Evolutionary conservation across 2,329 filamentous ascomycete species (phyloP), one percentile per base, ranked within the genome.

Genomic region (Cladosporium sp.): DNA sequence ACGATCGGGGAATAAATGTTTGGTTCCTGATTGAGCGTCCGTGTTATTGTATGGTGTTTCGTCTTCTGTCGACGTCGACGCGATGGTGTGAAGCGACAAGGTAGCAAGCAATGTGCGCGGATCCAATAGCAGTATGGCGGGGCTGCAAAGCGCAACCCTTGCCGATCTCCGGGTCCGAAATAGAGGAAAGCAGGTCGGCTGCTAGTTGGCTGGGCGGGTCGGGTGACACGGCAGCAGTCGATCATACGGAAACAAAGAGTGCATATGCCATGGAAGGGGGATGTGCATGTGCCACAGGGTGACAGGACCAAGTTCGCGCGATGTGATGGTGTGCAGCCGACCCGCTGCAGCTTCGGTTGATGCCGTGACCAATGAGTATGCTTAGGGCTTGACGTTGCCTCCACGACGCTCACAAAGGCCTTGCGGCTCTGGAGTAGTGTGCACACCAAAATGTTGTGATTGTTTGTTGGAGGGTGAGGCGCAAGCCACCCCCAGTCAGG

Each of bases 401-500:
- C 25, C 52, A 30, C 40, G 42, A 43, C 22, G 51, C 51, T 55
- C 51, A 55, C 51, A 45, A 55, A 38, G 51, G 34, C 54, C 54
- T 56, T 56, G 54, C 54, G 54, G 54, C 54, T 56, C 42, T 49
- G 14, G 36, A 20, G 19, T 45, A 49, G 54, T 38, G 42, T 56
- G 42, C 54, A 56, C 54, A 56, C 54, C 54, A 39, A 39, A 25
- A 47, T 38, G 40, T 19, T 39, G 54, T 47, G 40, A 56, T 56
- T 56, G 54, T 56, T 56, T 56, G 54, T 56, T 55, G 28, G 40
- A 43, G 51, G 51, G 38, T n/a, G 51, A 55, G 51, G 51, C 51
- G 51, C 51, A 55, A 43, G 51, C 51, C 51, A 43, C 22, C 25
- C 40, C 30, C 40, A 39, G 54, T 56, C 54, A 56, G 54, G 54